A percentile compares a stretch with the other conserved stretches of the same genome.
These are phyloP conservation scores for Hortiboletus campestris DNA, from an alignment of 768 basidiomycete species.

Conservation along the genomic window DNA sequence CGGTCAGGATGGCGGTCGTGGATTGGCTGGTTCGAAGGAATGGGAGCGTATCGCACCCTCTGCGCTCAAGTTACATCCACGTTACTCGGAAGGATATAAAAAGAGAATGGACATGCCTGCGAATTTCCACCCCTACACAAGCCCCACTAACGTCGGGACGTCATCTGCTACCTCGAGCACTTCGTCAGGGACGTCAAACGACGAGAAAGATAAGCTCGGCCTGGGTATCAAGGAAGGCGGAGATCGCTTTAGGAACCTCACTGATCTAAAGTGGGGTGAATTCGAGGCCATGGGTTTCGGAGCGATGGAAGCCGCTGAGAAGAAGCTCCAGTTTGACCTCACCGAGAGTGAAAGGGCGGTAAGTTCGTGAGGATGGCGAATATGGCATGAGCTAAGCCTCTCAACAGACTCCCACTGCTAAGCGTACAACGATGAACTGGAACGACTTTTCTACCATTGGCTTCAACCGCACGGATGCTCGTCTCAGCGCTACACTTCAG, in stretches of 20 bases:
- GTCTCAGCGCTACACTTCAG: constrained; percentile 77
- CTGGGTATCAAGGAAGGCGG: constrained; percentile 46
- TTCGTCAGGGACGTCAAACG: constrained; percentile 33
- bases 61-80: constrained; percentile 57
- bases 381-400: constrained; percentile 7
- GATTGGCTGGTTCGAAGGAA: constrained; percentile 62
- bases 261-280: constrained; percentile 89
- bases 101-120: constrained; percentile 71
- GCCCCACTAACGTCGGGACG: constrained; percentile 21
- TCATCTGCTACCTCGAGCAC: constrained; percentile 47
- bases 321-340: constrained; percentile 88
- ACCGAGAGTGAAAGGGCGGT: constrained; percentile 81
- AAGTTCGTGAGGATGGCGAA: constrained; percentile 11
- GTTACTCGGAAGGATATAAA: constrained; percentile 73
- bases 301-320: constrained; percentile 46
- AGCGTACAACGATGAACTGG: constrained; percentile 87
- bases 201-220: constrained; percentile 31
- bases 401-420: constrained; percentile 58
- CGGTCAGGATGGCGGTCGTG: constrained; percentile 17
- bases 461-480: constrained; percentile 75
- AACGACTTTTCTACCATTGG: constrained; percentile 83
- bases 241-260: constrained; percentile 75
- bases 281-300: constrained; percentile 86
- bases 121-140: constrained; percentile 53
- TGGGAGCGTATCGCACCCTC: constrained; percentile 73